A percentile compares a stretch with the other conserved stretches of the same genome.
Conservation (phyloP, 768 basidiomycete species). For the Crepidotus variabilis region DNA sequence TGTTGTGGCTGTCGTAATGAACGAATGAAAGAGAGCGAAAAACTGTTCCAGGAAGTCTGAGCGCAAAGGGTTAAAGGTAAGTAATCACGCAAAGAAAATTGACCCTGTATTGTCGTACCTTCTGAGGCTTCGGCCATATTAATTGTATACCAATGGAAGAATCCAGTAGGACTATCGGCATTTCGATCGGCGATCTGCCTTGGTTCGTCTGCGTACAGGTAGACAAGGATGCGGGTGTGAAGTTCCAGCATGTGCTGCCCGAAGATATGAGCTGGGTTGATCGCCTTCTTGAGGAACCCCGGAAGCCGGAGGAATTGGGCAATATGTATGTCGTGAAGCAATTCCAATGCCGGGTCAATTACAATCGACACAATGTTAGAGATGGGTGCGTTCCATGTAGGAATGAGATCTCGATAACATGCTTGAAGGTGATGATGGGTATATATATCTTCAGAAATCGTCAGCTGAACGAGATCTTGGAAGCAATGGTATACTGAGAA, state of each 20-base stretch:
- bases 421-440: conserved; percentile 12
- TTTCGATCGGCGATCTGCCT: not conserved
- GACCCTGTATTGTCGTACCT: conserved; percentile 1
- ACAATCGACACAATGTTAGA: conserved; percentile 13
- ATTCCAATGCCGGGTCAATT: conserved; percentile 3
- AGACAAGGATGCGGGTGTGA: conserved; percentile 12
- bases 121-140: conserved; percentile 13
- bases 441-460: conserved; percentile 8
- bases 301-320: conserved; percentile 12
- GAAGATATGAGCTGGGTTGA: conserved; percentile 11
- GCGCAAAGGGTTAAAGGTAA: not conserved
- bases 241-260: conserved; percentile 14
- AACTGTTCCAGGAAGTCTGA: conserved; percentile 11
- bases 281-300: conserved; percentile 14
- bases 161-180: conserved; percentile 8
- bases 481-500: conserved; percentile 14
- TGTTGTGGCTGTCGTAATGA: conserved; percentile 5
- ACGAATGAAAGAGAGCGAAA: conserved; percentile 12
- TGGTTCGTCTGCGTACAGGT: conserved; percentile 8
- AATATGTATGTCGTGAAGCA: conserved; percentile 14
- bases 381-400: conserved; percentile 15
- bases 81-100: not conserved
- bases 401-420: conserved; percentile 13
- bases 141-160: conserved; percentile 18
- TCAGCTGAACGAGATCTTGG: conserved; percentile 9